A percentile compares a stretch with the other conserved stretches of the same genome.
phyloP scores from a whole-genome alignment of 2,329 filamentous ascomycete species.

The Alternaria arborescens region DNA sequence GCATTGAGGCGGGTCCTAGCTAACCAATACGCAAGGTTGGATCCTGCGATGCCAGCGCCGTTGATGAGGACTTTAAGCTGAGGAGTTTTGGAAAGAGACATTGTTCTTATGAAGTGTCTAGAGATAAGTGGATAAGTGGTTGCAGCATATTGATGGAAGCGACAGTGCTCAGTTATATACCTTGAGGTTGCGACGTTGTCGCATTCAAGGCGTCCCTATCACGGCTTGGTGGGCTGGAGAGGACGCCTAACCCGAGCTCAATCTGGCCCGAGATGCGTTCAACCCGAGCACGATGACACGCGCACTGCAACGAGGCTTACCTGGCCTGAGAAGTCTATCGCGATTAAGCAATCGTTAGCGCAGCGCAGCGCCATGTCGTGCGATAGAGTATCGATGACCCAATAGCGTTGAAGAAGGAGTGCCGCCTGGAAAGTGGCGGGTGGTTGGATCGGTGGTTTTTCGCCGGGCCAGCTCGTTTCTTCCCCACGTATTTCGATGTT shows the following conservation, averaged over 20 bases:
- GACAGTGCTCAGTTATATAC: background rate
- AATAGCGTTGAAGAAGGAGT: background rate
- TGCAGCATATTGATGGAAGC: background rate
- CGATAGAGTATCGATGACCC: background rate
- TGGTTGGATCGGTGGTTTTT: background rate
- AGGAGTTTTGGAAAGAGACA: constrained; percentile 20
- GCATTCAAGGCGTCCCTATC: constrained; percentile 2
- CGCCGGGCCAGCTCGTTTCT: background rate
- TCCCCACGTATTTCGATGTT: background rate
- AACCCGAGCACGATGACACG: background rate
- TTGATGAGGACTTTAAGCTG: constrained; percentile 46
- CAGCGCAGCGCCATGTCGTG: background rate
- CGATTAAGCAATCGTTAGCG: background rate
- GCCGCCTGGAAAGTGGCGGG: background rate
- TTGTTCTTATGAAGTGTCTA: constrained; percentile 2
- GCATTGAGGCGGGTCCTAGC: constrained; percentile 39
- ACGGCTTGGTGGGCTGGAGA: background rate
- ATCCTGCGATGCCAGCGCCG: constrained; percentile 53
- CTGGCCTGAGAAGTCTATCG: background rate
- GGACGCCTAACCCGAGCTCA: background rate
- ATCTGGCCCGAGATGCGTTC: background rate
- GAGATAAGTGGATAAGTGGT: too few species aligned
- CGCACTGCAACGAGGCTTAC: background rate
- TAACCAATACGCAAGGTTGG: constrained; percentile 49
- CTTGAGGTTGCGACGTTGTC: background rate